Evolutionary conservation across 148 eudicot species (phyloP).

Genomic region (Rhododendron ferrugineum): DNA sequence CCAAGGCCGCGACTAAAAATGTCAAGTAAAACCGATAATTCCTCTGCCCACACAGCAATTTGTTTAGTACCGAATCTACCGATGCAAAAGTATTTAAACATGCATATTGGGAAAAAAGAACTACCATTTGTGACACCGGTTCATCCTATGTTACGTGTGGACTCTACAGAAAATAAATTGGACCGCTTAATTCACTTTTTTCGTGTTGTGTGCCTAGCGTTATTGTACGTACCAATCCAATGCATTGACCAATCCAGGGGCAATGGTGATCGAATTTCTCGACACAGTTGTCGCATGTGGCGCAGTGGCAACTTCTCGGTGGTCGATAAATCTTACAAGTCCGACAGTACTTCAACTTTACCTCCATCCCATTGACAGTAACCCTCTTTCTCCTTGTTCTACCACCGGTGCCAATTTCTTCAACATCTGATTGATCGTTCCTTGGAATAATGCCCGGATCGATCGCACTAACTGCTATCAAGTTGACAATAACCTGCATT

Average conservation of each 20-base stretch:
- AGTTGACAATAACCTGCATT: slow-evolving; percentile 20
- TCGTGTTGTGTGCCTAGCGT: background rate
- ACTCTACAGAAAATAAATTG: background rate
- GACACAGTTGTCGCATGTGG: slow-evolving; percentile 25
- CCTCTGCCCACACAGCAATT: slow-evolving; percentile 10
- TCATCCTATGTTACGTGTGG: background rate
- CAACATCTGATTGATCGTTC: background rate
- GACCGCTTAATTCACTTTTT: background rate
- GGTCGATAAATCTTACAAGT: slow-evolving; percentile 26
- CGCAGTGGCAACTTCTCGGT: slow-evolving; percentile 29
- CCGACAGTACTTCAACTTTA: slow-evolving; percentile 23
- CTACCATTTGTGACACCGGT: background rate
- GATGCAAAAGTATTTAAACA: too few species aligned
- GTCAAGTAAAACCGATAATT: slow-evolving; percentile 23
- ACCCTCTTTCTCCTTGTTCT: slow-evolving; percentile 3
- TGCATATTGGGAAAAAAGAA: background rate
- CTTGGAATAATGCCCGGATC: slow-evolving; percentile 29
- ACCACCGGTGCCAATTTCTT: background rate
- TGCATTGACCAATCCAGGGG: slow-evolving; percentile 32
- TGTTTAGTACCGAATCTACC: background rate
- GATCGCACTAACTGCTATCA: slow-evolving; percentile 16
- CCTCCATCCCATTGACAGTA: slow-evolving; percentile 12
- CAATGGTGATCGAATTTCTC: slow-evolving; percentile 33
- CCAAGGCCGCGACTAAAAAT: slow-evolving; percentile 14
- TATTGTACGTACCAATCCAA: slow-evolving; percentile 9